Percentiles rank a stretch among this genome's conserved stretches.
These are phyloP conservation scores for Epithele typhae DNA, from an alignment of 768 basidiomycete species.

Conservation along the genomic window DNA sequence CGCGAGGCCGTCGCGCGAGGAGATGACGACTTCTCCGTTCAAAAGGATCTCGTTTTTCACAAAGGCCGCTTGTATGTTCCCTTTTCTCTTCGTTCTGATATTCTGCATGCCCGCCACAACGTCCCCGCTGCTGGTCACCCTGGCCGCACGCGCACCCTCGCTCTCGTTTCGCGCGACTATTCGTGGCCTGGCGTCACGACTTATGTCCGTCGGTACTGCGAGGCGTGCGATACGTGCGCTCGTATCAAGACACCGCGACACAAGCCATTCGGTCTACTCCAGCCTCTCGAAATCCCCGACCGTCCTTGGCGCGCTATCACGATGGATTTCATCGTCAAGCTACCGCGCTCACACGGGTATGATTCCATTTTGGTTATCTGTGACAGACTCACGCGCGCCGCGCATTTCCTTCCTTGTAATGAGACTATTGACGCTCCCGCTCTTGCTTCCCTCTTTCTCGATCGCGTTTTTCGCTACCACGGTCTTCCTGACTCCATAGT, in stretches of 20 bases:
- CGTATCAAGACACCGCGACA: slow-evolving; percentile 25
- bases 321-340: slow-evolving; percentile 24
- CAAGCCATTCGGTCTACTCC: slow-evolving; percentile 25
- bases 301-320: slow-evolving; percentile 18
- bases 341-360: slow-evolving; percentile 19
- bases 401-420: slow-evolving; percentile 2
- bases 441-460: neutral
- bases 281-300: slow-evolving; percentile 27
- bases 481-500: slow-evolving; percentile 12
- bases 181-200: slow-evolving; percentile 33
- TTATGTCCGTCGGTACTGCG: slow-evolving; percentile 28
- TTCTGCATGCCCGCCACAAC: slow-evolving; percentile 35
- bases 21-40: slow-evolving; percentile 9
- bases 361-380: slow-evolving; percentile 19
- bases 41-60: slow-evolving; percentile 20
- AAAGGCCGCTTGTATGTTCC: slow-evolving; percentile 31
- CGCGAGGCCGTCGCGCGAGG: slow-evolving; percentile 13
- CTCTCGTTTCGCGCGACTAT: slow-evolving; percentile 30
- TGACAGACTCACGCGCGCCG: slow-evolving; percentile 7
- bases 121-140: slow-evolving; percentile 36
- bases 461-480: slow-evolving; percentile 10
- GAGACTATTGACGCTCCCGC: neutral
- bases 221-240: slow-evolving; percentile 26
- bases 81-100: slow-evolving; percentile 23
- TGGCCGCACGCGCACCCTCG: slow-evolving; percentile 31